Conservation (phyloP, 2,329 filamentous ascomycete species). For the Botrytis galanthina region DNA sequence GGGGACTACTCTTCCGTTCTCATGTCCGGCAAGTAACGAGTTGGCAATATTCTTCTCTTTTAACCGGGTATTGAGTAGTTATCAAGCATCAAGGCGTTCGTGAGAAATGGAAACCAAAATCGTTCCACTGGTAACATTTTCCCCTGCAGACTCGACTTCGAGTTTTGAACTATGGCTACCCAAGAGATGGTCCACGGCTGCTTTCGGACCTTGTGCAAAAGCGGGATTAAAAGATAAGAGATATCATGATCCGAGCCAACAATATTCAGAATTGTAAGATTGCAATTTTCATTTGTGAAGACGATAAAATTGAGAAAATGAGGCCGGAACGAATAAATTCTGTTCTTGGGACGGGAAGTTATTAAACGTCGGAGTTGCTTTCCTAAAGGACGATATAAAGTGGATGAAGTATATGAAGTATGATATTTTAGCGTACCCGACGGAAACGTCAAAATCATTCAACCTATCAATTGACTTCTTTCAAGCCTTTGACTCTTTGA, state of each 20-base stretch:
- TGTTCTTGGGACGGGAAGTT: background rate
- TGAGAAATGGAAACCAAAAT: background rate
- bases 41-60: background rate
- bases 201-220: background rate
- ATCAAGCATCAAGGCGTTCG: background rate
- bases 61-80: background rate
- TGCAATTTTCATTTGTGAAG: background rate
- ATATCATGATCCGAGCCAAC: background rate
- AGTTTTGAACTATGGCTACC: background rate
- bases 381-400: background rate
- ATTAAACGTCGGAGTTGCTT: background rate
- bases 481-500: background rate
- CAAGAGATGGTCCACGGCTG: background rate
- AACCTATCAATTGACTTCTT: background rate
- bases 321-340: background rate
- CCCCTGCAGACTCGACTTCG: constrained; percentile 4
- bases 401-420: too few species aligned
- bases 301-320: background rate
- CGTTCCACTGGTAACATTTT: background rate
- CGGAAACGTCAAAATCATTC: background rate
- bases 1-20: background rate
- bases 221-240: background rate
- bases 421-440: background rate
- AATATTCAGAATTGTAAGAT: background rate
- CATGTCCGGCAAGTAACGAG: background rate